Conservation (phyloP, 306 rosid genomes). For the Alnus rubra region DNA sequence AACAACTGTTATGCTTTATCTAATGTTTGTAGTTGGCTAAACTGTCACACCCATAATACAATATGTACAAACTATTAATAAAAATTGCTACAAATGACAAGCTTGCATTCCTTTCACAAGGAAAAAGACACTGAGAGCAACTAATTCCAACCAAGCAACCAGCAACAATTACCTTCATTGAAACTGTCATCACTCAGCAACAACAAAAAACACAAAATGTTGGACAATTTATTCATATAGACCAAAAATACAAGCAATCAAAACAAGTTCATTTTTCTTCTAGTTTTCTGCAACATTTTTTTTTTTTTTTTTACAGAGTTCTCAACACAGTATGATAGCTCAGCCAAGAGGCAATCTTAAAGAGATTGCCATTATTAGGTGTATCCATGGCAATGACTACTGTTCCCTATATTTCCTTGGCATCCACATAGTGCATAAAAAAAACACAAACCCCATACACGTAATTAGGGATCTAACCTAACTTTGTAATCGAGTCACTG, state of each 20-base stretch:
- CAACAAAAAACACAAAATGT: constrained; percentile 13
- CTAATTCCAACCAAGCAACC: constrained; percentile 22
- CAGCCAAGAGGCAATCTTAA: background rate
- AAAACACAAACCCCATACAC: too few relatives aligned
- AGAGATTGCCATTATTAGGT: too few relatives aligned
- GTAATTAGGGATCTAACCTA: too few relatives aligned
- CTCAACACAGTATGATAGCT: background rate
- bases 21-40: constrained; percentile 15
- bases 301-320: background rate
- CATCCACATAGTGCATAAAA: too few relatives aligned
- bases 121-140: too few relatives aligned
- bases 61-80: background rate
- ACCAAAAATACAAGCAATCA: background rate
- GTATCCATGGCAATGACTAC: too few relatives aligned
- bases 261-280: background rate
- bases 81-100: constrained; percentile 15
- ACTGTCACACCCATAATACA: constrained; percentile 19
- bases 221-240: background rate
- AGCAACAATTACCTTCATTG: constrained; percentile 50
- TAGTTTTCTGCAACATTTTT: background rate
- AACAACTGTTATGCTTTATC: too few relatives aligned
- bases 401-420: too few relatives aligned
- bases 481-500: too few relatives aligned
- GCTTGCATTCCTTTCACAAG: background rate
- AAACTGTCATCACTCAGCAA: constrained; percentile 43